Evolutionary conservation across 2,329 filamentous ascomycete species (phyloP).

Genomic region (Graphium sp.): DNA sequence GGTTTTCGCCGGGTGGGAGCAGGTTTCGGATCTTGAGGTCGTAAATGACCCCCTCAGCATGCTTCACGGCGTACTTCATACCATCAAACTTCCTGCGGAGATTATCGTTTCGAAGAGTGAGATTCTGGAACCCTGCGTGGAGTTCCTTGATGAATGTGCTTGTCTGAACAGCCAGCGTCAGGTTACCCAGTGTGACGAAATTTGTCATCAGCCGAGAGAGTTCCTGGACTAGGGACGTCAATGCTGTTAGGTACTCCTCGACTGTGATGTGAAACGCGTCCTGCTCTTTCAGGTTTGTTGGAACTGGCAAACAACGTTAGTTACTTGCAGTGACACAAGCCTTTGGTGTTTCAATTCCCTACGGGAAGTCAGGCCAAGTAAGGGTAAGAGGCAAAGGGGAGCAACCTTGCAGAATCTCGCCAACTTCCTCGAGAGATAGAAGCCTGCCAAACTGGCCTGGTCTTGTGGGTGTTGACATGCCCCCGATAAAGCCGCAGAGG

Average conservation of each 20-base stretch:
- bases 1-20: too few relatives aligned
- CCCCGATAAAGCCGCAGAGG: constrained; percentile 61
- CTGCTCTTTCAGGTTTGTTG: constrained; percentile 75
- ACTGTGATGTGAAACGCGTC: constrained; percentile 93
- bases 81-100: constrained; percentile 77
- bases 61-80: constrained; percentile 95
- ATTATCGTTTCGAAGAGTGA: constrained; percentile 94
- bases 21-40: constrained; percentile 79
- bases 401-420: constrained; percentile 56
- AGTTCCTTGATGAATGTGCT: constrained; percentile 88
- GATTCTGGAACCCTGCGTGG: constrained; percentile 87
- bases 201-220: constrained; percentile 84
- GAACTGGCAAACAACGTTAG: constrained; percentile 37
- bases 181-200: constrained; percentile 82
- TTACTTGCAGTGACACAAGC: background rate
- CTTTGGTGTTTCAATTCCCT: background rate
- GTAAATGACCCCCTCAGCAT: constrained; percentile 95
- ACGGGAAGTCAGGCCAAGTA: background rate
- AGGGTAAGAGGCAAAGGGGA: constrained; percentile 3
- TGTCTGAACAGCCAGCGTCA: constrained; percentile 70
- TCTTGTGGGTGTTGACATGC: constrained; percentile 36
- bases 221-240: constrained; percentile 81
- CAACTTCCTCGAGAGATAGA: constrained; percentile 77
- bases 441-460: constrained; percentile 45
- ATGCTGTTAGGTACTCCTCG: constrained; percentile 85